Evolutionary conservation across 192 early-diverging fungal genomes (phyloP).

Genomic region (Rhizophagus sp.): DNA sequence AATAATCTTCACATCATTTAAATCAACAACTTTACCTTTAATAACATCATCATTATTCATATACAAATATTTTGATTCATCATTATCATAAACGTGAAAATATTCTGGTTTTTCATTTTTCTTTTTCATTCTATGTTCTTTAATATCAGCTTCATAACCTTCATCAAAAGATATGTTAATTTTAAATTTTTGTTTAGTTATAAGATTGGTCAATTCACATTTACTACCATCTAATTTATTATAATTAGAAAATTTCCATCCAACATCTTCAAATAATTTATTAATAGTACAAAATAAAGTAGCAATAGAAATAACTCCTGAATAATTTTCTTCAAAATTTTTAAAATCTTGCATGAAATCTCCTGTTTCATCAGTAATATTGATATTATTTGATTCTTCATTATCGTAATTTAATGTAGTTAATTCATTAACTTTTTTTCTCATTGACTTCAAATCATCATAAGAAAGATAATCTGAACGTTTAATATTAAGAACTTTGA

Average conservation of each 20-base stretch:
- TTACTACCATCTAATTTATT: neutral
- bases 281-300: neutral
- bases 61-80: neutral
- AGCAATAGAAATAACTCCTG: neutral
- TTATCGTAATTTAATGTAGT: neutral
- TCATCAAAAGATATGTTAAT: neutral
- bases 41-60: neutral
- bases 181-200: neutral
- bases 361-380: neutral
- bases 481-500: neutral
- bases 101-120: neutral
- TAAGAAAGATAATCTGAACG: neutral
- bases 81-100: neutral
- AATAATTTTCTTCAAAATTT: neutral
- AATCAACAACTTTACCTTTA: neutral
- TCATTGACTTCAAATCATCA: neutral
- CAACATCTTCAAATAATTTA: neutral
- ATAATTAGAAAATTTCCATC: neutral
- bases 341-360: neutral
- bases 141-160: neutral
- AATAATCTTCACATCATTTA: neutral
- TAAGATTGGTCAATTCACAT: neutral
- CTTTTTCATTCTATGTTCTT: neutral
- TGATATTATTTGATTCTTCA: neutral
- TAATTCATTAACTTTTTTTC: neutral